phyloP scores from a whole-genome alignment of 768 basidiomycete genomes.

The Leccinum arenicola region DNA sequence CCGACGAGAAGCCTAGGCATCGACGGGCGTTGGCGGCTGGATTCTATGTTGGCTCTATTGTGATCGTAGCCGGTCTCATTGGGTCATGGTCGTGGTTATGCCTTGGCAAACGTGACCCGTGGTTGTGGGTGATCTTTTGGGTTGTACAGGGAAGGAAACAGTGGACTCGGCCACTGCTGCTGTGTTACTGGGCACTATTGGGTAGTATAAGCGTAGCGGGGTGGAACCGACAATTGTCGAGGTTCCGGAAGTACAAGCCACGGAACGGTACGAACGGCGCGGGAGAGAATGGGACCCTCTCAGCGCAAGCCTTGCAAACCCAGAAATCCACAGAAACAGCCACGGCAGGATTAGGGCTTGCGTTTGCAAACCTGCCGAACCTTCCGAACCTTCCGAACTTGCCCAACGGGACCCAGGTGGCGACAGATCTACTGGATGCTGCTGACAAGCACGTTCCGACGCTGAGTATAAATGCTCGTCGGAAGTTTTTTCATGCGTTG shows the following conservation, averaged over 20 bases:
- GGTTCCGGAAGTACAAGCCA: constrained; percentile 66
- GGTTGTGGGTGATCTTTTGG: constrained; percentile 81
- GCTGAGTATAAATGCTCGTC: constrained; percentile 82
- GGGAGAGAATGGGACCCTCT: constrained; percentile 35
- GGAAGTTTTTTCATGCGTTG: constrained; percentile 96
- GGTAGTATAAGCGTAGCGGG: constrained; percentile 86
- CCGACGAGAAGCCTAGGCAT: constrained; percentile 79
- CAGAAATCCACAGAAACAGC: constrained; percentile 20
- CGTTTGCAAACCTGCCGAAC: constrained; percentile 47
- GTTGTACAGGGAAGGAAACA: constrained; percentile 68
- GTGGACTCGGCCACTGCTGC: constrained; percentile 76
- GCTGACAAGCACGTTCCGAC: constrained; percentile 91
- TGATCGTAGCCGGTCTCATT: constrained; percentile 79
- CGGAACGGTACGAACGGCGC: constrained; percentile 35
- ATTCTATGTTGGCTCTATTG: constrained; percentile 73
- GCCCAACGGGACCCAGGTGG: constrained; percentile 59
- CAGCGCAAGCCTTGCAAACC: constrained; percentile 24
- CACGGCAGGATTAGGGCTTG: constrained; percentile 31
- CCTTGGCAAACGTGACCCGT: constrained; percentile 78
- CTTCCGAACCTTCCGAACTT: constrained; percentile 38
- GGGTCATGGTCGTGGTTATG: constrained; percentile 94
- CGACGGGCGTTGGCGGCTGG: constrained; percentile 80
- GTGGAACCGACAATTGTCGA: constrained; percentile 88
- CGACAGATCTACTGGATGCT: constrained; percentile 68
- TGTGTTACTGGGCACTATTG: constrained; percentile 83